phyloP scores from a whole-genome alignment of 352 stramenopile species.

The Pythium sp. region DNA sequence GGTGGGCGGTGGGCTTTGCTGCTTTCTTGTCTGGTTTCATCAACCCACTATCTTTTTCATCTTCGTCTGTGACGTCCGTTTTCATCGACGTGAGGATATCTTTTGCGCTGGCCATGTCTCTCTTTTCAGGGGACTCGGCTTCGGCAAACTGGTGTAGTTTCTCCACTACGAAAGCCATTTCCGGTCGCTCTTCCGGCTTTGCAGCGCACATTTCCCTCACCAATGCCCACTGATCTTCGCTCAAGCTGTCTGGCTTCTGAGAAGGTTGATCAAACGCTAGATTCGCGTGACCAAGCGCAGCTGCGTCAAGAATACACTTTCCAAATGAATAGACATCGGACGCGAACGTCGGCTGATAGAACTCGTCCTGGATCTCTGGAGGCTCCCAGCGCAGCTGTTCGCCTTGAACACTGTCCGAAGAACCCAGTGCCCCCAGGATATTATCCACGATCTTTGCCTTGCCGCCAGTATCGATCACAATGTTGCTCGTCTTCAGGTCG shows the following conservation, averaged over 20 bases:
- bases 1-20: neutral
- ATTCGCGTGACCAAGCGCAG: neutral
- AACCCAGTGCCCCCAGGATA: neutral
- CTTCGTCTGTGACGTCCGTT: neutral
- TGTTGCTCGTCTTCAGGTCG: neutral
- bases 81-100: neutral
- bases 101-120: neutral
- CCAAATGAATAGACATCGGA: conserved; percentile 9
- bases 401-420: neutral
- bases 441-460: conserved; percentile 5
- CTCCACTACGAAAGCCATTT: neutral
- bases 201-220: conserved; percentile 9
- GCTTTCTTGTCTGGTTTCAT: neutral
- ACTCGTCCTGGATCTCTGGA: neutral
- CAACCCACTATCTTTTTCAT: neutral
- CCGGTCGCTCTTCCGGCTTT: neutral
- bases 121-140: conserved; percentile 3
- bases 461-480: neutral
- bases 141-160: conserved; percentile 2
- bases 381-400: neutral
- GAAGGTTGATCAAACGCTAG: neutral
- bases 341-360: neutral
- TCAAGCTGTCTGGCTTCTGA: neutral
- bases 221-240: conserved; percentile 3
- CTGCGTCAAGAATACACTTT: neutral